Percentiles rank a stretch among this genome's conserved stretches.
These are phyloP conservation scores for Penicillium mononematosum DNA, from an alignment of 495 filamentous ascomycete genomes.

Conservation along the genomic window DNA sequence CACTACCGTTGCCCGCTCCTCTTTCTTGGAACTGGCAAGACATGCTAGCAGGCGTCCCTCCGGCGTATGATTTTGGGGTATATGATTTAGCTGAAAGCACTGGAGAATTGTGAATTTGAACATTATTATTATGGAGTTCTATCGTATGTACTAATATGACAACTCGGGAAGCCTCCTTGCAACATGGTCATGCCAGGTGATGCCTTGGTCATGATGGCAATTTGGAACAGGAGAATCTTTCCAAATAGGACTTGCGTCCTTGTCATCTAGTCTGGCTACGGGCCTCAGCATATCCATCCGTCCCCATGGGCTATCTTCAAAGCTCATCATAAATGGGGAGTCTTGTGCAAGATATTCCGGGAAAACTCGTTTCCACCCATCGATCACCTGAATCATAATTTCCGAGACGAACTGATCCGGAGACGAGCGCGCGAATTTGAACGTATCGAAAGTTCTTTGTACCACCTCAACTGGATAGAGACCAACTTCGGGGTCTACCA, in stretches of 20 bases:
- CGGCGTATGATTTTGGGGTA: neutral
- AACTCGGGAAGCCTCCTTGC: neutral
- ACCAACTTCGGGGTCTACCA: constrained; percentile 25
- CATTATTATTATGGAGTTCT: neutral
- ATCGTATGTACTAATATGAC: neutral
- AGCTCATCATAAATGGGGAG: constrained; percentile 30
- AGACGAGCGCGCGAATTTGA: constrained; percentile 13
- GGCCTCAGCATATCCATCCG: constrained; percentile 24
- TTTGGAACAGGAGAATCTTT: constrained; percentile 24
- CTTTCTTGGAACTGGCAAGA: constrained; percentile 20
- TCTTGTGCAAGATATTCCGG: constrained; percentile 25
- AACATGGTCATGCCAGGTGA: constrained; percentile 17
- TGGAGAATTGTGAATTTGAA: neutral
- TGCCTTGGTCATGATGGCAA: constrained; percentile 24
- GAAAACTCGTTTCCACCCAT: constrained; percentile 31
- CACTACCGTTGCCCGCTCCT: neutral
- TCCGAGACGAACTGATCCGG: constrained; percentile 33
- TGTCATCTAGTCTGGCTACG: constrained; percentile 25
- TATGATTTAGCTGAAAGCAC: neutral
- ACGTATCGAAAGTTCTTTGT: constrained; percentile 13
- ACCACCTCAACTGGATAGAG: constrained; percentile 26
- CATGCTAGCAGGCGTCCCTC: constrained; percentile 6
- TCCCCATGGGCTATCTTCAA: constrained; percentile 27
- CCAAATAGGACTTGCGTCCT: constrained; percentile 28
- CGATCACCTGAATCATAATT: constrained; percentile 27